Evolutionary conservation across 306 rosid genomes (phyloP).

Genomic region (Coriaria nepalensis): DNA sequence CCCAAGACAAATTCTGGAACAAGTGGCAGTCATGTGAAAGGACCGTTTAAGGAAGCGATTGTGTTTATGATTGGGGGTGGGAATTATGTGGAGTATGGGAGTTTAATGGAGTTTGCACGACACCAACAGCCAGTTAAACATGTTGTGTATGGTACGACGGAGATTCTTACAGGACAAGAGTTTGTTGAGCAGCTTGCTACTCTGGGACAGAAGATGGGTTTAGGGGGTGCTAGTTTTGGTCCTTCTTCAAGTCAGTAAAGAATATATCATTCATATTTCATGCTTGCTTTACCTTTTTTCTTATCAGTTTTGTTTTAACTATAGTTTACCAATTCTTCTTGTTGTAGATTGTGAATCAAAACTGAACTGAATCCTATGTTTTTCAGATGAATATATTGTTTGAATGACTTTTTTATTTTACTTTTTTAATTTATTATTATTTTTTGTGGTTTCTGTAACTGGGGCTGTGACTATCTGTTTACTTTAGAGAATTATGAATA

Average conservation of each 20-base stretch:
- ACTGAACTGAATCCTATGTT: too few relatives aligned
- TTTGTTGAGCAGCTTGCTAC: constrained; percentile 78
- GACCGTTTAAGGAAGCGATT: constrained; percentile 90
- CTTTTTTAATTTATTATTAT: too few relatives aligned
- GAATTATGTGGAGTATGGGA: constrained; percentile 78
- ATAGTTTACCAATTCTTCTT: too few relatives aligned
- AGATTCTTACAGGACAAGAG: constrained; percentile 80
- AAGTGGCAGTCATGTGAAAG: constrained; percentile 60
- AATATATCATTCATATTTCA: background rate
- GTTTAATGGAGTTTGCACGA: constrained; percentile 72
- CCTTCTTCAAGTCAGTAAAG: constrained; percentile 42
- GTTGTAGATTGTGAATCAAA: too few relatives aligned
- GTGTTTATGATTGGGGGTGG: constrained; percentile 98
- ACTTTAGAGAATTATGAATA: too few relatives aligned
- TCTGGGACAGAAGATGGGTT: constrained; percentile 91
- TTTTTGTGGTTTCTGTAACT: too few relatives aligned
- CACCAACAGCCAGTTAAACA: constrained; percentile 80
- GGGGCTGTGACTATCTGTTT: too few relatives aligned
- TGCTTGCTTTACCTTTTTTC: too few relatives aligned
- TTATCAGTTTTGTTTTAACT: too few relatives aligned
- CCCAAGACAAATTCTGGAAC: constrained; percentile 71
- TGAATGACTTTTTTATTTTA: too few relatives aligned
- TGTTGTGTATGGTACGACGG: constrained; percentile 80
- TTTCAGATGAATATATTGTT: too few relatives aligned
- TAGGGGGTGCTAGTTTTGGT: constrained; percentile 35